These are phyloP conservation scores for Theobroma grandiflorum DNA, from an alignment of 441 rosid genomes.

Conservation along the genomic window DNA sequence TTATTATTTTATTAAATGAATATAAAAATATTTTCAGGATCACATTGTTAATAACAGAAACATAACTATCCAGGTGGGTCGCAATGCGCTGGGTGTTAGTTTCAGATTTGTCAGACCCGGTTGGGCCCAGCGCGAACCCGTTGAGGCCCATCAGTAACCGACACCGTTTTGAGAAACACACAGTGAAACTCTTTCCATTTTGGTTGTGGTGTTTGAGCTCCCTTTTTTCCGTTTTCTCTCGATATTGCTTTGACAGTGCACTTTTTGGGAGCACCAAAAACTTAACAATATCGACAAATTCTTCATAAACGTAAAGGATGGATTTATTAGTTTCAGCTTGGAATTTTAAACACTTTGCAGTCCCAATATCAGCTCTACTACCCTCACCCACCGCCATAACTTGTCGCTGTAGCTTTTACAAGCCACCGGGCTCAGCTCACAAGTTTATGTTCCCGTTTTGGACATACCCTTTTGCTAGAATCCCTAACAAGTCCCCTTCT, in stretches of 20 bases:
- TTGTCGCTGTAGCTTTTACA: constrained; percentile 23
- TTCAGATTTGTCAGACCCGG: too few species aligned
- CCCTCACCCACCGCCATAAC: neutral
- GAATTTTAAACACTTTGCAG: neutral
- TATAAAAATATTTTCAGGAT: too few species aligned
- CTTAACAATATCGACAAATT: neutral
- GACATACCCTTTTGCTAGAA: constrained; percentile 27
- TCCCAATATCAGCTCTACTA: constrained; percentile 28
- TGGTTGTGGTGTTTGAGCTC: neutral
- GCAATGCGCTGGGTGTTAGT: neutral
- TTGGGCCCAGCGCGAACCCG: neutral
- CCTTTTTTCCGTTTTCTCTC: neutral
- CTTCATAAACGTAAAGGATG: neutral
- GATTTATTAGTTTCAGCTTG: neutral
- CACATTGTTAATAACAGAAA: too few species aligned
- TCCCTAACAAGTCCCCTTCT: constrained; percentile 25
- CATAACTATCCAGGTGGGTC: too few species aligned
- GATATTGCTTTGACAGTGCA: neutral
- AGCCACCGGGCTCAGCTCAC: constrained; percentile 20
- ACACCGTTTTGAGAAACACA: neutral
- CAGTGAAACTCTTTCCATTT: neutral
- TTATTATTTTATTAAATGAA: too few species aligned
- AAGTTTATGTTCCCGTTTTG: constrained; percentile 32
- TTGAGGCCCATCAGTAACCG: neutral
- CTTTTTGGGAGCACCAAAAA: neutral